phyloP scores from a whole-genome alignment of 1,284 basidiomycete species.

The Fomitopsis palustris region DNA sequence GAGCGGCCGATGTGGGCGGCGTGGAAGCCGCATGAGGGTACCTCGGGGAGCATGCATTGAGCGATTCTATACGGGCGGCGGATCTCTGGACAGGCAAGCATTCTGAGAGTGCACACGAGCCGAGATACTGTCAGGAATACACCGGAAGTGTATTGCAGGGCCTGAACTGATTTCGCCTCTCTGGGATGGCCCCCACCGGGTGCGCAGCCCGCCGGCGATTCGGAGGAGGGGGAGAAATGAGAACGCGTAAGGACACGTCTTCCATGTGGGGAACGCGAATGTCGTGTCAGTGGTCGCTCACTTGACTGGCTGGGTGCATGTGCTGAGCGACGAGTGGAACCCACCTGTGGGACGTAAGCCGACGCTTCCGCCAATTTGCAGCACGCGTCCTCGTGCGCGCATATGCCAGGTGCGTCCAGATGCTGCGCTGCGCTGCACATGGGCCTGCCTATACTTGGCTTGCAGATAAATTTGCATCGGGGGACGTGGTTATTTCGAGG shows the following conservation, averaged over 20 bases:
- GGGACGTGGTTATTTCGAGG: neutral
- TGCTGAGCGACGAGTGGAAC: neutral
- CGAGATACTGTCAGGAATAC: no score
- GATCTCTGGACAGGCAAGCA: no score
- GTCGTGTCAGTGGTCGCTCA: neutral
- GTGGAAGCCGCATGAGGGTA: no score
- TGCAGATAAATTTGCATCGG: no score
- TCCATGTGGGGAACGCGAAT: neutral
- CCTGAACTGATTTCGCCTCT: no score
- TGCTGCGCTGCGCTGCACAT: neutral
- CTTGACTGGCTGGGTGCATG: neutral
- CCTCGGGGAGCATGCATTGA: no score
- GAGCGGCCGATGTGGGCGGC: no score
- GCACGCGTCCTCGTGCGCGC: neutral
- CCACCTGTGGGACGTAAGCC: no score
- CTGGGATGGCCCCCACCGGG: neutral
- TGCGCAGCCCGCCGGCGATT: neutral
- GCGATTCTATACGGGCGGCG: no score
- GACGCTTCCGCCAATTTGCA: no score
- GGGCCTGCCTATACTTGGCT: neutral
- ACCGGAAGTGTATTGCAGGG: no score
- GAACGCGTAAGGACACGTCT: neutral
- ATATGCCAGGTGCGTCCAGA: neutral
- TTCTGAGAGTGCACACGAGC: no score
- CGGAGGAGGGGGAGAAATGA: neutral